Evolutionary conservation across 768 basidiomycete genomes (phyloP), one percentile per base, ranked within the genome.

Genomic region (Leccinum olivaceopallidum): DNA sequence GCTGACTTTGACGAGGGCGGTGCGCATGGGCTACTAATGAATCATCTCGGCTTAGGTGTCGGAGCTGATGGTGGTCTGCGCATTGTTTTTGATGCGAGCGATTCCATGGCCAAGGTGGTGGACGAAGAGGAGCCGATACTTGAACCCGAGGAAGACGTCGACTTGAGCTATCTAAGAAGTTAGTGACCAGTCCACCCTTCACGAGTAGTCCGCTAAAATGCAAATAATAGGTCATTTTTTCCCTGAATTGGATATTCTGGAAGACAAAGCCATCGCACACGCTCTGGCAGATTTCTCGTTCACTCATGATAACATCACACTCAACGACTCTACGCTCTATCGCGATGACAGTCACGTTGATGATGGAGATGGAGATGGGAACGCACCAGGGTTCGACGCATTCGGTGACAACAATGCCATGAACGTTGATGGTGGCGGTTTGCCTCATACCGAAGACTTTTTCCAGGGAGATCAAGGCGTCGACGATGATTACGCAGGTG

Each of bases 1-100:
- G 96, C 93, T 24, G 97, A 99, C 71, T 98, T 99, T 69, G 97
- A 99, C 72, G 97, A 99, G 74, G 97, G 95, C 47, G 96, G 97
- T 53, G 97, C 97, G 0, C 88, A 92, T 61, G 97, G 97, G 12
- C 76, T 99, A 52, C 78, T 99, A 34, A 96, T 98, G 95, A 98
- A 99, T 70, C 97, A 99, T 70, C 80, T 99, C 47, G 83, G 84
- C 55, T 68, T 93, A 57, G 90, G 89, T 20, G 79, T 88, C 1
- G 91, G 90, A 3, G 83, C 82, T 18, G 93, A 95, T 60, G 90
- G 91, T 4, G 86, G 85, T 44, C 80, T 98, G 72, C 81, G 94
- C 60, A 90, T 99, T 55, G 92, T 98, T 28, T 99, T 99, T 67
- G 96, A 98, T 73, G 95, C 95, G 5, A 89, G 95, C 59, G 96